These are phyloP conservation scores for Sarcocystis neurona DNA, from an alignment of 169 alveolate genomes.

Conservation along the genomic window DNA sequence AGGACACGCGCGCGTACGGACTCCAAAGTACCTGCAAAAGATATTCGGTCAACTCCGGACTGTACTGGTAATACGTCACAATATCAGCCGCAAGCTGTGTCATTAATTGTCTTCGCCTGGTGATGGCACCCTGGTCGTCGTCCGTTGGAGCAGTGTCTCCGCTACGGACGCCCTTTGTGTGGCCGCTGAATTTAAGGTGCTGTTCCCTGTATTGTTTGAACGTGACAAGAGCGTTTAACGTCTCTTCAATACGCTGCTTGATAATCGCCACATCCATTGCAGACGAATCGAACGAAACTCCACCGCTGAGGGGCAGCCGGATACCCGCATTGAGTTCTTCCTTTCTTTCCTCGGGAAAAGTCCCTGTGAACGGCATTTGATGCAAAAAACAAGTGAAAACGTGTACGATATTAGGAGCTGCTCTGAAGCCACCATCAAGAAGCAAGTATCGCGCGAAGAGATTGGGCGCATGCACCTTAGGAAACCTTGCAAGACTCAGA, in stretches of 20 bases:
- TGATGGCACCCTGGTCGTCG: background rate
- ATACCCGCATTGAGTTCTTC: too few relatives aligned
- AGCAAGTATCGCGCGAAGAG: too few relatives aligned
- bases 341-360: too few relatives aligned
- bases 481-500: too few relatives aligned
- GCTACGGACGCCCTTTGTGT: background rate
- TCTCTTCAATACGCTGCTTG: conserved; percentile 41
- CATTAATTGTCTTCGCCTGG: conserved; percentile 58
- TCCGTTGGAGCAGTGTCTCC: background rate
- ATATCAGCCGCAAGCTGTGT: conserved; percentile 75
- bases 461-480: too few relatives aligned
- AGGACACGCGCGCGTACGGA: too few relatives aligned
- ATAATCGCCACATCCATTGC: conserved; percentile 33
- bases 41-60: conserved; percentile 84
- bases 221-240: conserved; percentile 9
- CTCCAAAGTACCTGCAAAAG: conserved; percentile 70
- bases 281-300: conserved; percentile 16
- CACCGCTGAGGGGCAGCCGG: too few relatives aligned
- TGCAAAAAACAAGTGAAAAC: too few relatives aligned
- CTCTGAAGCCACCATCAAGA: too few relatives aligned
- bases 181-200: background rate
- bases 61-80: conserved; percentile 85
- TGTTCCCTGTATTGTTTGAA: background rate
- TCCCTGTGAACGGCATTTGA: too few relatives aligned
- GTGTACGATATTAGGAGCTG: too few relatives aligned